These are phyloP conservation scores for Gyromitra esculenta DNA, from an alignment of 2,329 filamentous ascomycete genomes.

Conservation along the genomic window DNA sequence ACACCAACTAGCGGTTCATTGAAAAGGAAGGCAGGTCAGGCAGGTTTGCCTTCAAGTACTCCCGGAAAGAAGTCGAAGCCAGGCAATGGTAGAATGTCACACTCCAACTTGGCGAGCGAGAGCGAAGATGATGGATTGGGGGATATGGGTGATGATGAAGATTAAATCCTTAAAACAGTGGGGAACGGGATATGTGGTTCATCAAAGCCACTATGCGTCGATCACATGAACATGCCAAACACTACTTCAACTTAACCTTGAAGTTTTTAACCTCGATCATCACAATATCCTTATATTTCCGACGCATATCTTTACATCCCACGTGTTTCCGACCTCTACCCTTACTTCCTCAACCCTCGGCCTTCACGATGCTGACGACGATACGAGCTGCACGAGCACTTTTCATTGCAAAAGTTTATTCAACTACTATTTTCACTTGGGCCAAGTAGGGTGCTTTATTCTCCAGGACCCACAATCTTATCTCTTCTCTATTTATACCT, in stretches of 20 bases:
- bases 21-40: constrained; percentile 57
- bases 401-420: constrained; percentile 39
- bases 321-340: background rate
- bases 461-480: constrained; percentile 24
- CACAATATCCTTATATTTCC: background rate
- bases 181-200: constrained; percentile 11
- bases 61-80: constrained; percentile 54
- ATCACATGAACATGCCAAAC: background rate
- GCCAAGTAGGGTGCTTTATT: constrained; percentile 28
- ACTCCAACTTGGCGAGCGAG: constrained; percentile 46
- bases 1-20: constrained; percentile 53
- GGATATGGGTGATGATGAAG: constrained; percentile 53
- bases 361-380: constrained; percentile 42
- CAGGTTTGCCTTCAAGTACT: constrained; percentile 52
- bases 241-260: background rate
- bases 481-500: constrained; percentile 37
- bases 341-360: constrained; percentile 9
- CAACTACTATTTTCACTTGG: constrained; percentile 22
- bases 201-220: constrained; percentile 20
- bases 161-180: constrained; percentile 33
- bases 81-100: constrained; percentile 51
- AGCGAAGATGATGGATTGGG: constrained; percentile 55
- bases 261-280: constrained; percentile 4
- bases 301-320: constrained; percentile 9
- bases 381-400: constrained; percentile 46